These are phyloP conservation scores for Sutorius eximius DNA, from an alignment of 1,284 basidiomycete species.

Conservation along the genomic window DNA sequence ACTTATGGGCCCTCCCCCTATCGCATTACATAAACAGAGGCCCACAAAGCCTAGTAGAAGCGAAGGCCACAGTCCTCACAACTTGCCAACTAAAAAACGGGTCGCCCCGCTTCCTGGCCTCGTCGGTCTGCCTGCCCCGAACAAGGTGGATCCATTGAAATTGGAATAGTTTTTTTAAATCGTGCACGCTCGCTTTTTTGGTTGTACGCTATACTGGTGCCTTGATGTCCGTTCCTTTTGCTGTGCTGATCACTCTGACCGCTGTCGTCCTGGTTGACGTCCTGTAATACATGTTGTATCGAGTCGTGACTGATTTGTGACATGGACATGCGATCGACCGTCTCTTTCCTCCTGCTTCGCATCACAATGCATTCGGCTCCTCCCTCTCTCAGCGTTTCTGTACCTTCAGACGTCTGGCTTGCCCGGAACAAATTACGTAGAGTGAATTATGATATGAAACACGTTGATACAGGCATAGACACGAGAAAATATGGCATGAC, in stretches of 20 bases:
- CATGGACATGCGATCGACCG: too few species aligned
- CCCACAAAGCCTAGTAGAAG: slow-evolving; percentile 12
- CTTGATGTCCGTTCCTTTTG: slow-evolving; percentile 7
- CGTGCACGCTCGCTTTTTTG: not conserved
- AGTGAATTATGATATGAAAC: slow-evolving; percentile 12
- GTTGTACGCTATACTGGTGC: slow-evolving; percentile 5
- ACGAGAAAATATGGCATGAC: slow-evolving; percentile 2
- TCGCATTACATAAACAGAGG: slow-evolving; percentile 46
- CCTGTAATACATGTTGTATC: slow-evolving; percentile 19
- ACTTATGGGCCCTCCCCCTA: slow-evolving; percentile 68
- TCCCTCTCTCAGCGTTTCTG: too few species aligned
- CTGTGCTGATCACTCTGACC: slow-evolving; percentile 16
- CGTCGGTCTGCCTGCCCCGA: slow-evolving; percentile 21
- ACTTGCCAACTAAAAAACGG: slow-evolving; percentile 26
- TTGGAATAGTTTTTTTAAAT: slow-evolving; percentile 19
- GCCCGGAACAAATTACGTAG: slow-evolving; percentile 19
- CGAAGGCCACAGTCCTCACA: slow-evolving; percentile 19
- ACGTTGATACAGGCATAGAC: slow-evolving; percentile 14
- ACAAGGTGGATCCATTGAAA: slow-evolving; percentile 30
- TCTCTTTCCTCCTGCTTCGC: too few species aligned
- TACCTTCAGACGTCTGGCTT: slow-evolving; percentile 3
- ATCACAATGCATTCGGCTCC: too few species aligned
- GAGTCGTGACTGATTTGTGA: not conserved
- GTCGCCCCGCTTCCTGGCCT: slow-evolving; percentile 16
- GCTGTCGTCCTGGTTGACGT: slow-evolving; percentile 3